phyloP scores from a whole-genome alignment of 2,329 filamentous ascomycete genomes.

The Hawksworthiomyces lignivorus region DNA sequence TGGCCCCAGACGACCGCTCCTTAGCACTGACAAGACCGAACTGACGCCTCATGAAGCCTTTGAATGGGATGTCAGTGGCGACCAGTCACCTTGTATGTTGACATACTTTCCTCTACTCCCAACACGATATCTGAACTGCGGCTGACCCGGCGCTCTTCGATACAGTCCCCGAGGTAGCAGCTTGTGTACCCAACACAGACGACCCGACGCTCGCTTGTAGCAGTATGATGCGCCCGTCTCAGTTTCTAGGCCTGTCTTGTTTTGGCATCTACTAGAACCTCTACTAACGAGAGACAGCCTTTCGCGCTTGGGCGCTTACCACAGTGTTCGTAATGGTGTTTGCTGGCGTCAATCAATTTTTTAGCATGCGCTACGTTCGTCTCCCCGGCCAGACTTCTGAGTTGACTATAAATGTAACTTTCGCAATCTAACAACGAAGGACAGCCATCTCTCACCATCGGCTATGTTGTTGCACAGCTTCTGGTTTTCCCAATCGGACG shows the following conservation, averaged over 20 bases:
- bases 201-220: conserved; percentile 9
- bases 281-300: background rate
- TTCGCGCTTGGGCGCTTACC: conserved; percentile 10
- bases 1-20: background rate
- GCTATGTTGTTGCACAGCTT: conserved; percentile 49
- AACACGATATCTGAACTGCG: background rate
- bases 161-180: conserved; percentile 10
- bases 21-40: background rate
- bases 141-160: background rate
- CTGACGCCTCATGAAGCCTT: conserved; percentile 9
- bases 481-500: conserved; percentile 49
- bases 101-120: background rate
- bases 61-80: conserved; percentile 6
- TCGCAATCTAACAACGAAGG: background rate
- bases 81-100: conserved; percentile 10
- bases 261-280: background rate
- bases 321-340: conserved; percentile 11
- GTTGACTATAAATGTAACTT: too few species aligned
- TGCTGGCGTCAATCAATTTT: conserved; percentile 11
- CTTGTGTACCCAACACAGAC: conserved; percentile 12
- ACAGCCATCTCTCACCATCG: conserved; percentile 47
- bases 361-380: conserved; percentile 10
- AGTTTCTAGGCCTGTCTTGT: background rate
- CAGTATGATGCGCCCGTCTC: conserved; percentile 1
- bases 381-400: background rate